phyloP scores from a whole-genome alignment of 305 asterid genomes.

The Fraxinus latifolia region DNA sequence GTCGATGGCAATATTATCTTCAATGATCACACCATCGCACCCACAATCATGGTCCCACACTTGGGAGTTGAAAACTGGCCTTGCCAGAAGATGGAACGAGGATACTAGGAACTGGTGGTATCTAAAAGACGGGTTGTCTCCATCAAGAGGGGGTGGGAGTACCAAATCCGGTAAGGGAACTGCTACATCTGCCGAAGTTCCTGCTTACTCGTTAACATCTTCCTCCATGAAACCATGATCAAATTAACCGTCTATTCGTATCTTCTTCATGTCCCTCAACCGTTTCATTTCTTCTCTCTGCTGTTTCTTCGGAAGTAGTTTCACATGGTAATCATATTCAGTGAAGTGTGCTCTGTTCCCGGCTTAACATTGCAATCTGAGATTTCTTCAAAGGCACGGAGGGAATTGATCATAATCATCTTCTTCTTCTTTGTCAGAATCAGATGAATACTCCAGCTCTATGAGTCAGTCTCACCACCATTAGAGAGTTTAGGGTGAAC shows the following conservation, averaged over 20 bases:
- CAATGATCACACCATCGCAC: constrained; percentile 32
- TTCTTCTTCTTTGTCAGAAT: constrained; percentile 17
- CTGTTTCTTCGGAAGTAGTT: constrained; percentile 32
- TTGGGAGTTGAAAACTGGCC: constrained; percentile 33
- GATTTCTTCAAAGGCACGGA: constrained; percentile 28
- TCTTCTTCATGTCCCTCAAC: constrained; percentile 25
- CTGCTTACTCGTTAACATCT: constrained; percentile 22
- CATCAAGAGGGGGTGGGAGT: constrained; percentile 37
- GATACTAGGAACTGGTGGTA: constrained; percentile 21
- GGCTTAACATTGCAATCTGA: constrained; percentile 25
- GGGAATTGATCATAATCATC: constrained; percentile 33
- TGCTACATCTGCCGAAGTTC: constrained; percentile 14
- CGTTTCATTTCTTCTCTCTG: constrained; percentile 28
- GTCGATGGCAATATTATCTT: constrained; percentile 26
- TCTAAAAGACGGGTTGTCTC: constrained; percentile 31
- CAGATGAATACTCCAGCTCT: constrained; percentile 29
- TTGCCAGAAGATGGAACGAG: constrained; percentile 20
- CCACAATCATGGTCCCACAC: constrained; percentile 48
- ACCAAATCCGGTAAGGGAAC: constrained; percentile 33
- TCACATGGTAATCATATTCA: constrained; percentile 30
- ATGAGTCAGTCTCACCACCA: constrained; percentile 26
- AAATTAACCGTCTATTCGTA: neutral
- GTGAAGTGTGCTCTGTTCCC: constrained; percentile 26
- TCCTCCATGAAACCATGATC: constrained; percentile 21
- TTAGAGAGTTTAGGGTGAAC: constrained; percentile 33